Percentiles rank a stretch among this genome's conserved stretches.
These are phyloP conservation scores for Plasmodium malariae DNA, from an alignment of 169 alveolate genomes.

Conservation along the genomic window DNA sequence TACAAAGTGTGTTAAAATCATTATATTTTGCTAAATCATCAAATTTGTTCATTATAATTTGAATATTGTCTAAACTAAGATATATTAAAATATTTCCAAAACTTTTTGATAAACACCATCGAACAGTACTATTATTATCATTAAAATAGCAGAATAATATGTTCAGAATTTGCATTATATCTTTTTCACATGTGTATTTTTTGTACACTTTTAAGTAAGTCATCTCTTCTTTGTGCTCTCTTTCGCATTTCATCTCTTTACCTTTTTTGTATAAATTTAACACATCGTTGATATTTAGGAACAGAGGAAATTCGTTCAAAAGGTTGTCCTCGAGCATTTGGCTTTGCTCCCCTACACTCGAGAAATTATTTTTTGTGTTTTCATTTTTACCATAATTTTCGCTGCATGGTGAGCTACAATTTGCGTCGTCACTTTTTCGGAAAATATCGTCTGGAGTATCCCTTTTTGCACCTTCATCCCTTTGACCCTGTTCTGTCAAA, in stretches of 20 bases:
- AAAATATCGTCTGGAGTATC: no score
- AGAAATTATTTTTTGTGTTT: no score
- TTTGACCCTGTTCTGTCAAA: not conserved
- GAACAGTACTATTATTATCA: slow-evolving; percentile 40
- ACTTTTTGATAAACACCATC: slow-evolving; percentile 71
- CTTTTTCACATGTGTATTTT: slow-evolving; percentile 42
- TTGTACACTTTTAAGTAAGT: not conserved
- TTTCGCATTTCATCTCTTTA: not conserved
- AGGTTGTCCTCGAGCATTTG: slow-evolving; percentile 16
- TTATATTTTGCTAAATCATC: slow-evolving; percentile 42
- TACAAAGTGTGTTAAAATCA: slow-evolving; percentile 25
- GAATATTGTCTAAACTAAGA: slow-evolving; percentile 20
- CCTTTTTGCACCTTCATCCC: no score
- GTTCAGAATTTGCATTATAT: slow-evolving; percentile 31
- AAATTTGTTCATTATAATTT: slow-evolving; percentile 12
- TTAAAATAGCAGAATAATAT: slow-evolving; percentile 44
- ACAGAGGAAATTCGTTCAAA: slow-evolving; percentile 42
- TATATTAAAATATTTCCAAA: slow-evolving; percentile 55
- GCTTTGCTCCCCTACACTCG: no score
- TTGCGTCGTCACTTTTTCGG: no score
- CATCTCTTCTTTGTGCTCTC: not conserved
- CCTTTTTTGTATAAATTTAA: slow-evolving; percentile 27
- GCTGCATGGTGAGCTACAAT: no score
- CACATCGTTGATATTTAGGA: slow-evolving; percentile 46
- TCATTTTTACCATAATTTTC: no score